Evolutionary conservation across 108 stramenopile species (phyloP).

Genomic region (Cyclotella kingstonii): DNA sequence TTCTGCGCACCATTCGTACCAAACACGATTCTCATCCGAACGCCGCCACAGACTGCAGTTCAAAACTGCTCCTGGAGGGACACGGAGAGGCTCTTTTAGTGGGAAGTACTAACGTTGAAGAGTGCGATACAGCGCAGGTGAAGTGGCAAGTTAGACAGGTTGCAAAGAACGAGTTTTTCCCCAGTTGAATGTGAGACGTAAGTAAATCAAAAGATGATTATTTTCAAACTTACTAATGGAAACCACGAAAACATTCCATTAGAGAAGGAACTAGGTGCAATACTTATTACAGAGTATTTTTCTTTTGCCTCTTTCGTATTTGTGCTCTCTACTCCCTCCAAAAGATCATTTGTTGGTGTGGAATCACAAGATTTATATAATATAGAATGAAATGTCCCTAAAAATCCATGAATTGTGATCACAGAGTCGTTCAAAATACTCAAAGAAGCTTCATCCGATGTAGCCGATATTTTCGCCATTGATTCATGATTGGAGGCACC

Average conservation of each 20-base stretch:
- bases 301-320: conserved; percentile 1
- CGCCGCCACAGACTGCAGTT: conserved; percentile 86
- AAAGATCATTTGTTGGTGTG: too few relatives aligned
- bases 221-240: conserved; percentile 53
- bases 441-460: conserved; percentile 1
- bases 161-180: not conserved
- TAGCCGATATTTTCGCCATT: conserved; percentile 11
- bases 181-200: not conserved
- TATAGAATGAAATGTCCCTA: conserved; percentile 91
- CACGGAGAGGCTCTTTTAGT: conserved; percentile 73
- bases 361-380: conserved; percentile 59
- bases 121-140: not conserved
- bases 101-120: conserved; percentile 71
- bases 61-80: conserved; percentile 61
- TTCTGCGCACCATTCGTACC: conserved; percentile 97
- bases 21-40: conserved; percentile 67
- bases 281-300: conserved; percentile 68
- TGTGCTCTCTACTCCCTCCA: not conserved
- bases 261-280: conserved; percentile 88
- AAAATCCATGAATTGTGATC: conserved; percentile 86
- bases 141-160: not conserved
- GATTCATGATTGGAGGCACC: conserved; percentile 60
- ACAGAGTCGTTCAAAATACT: conserved; percentile 8
- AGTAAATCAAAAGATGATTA: not conserved
- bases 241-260: conserved; percentile 97